phyloP scores from a whole-genome alignment of 179 eudicot species.

The Spergularia azorica region DNA sequence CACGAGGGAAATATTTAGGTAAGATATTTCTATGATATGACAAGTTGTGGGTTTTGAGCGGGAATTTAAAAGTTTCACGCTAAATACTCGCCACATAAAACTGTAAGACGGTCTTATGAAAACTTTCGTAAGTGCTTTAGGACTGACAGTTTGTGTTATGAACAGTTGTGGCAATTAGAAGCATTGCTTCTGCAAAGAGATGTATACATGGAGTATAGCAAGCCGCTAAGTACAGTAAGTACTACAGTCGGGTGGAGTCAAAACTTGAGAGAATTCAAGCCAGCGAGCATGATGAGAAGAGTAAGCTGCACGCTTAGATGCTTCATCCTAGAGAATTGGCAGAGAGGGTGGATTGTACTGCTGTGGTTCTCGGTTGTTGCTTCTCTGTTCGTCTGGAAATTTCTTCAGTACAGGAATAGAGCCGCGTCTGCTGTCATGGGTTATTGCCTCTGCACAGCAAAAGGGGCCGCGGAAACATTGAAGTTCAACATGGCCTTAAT shows the following conservation, averaged over 20 bases:
- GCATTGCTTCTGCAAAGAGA: constrained; percentile 76
- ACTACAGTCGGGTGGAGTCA: constrained; percentile 61
- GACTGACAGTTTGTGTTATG: background rate
- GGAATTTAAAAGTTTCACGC: too few species aligned
- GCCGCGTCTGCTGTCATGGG: constrained; percentile 74
- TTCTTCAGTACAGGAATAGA: constrained; percentile 53
- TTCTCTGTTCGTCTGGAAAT: constrained; percentile 66
- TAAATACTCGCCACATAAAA: too few species aligned
- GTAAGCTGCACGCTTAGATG: constrained; percentile 54
- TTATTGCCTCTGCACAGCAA: constrained; percentile 69
- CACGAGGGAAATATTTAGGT: too few species aligned
- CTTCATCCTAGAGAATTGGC: constrained; percentile 66
- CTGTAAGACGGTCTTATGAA: background rate
- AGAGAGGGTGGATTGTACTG: constrained; percentile 57
- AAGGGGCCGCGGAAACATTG: constrained; percentile 82
- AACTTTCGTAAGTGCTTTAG: background rate
- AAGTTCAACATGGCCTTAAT: constrained; percentile 83
- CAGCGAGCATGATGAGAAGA: constrained; percentile 40
- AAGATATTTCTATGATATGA: too few species aligned
- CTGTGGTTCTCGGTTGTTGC: constrained; percentile 61
- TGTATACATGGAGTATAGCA: constrained; percentile 81
- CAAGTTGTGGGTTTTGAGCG: too few species aligned
- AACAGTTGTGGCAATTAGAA: constrained; percentile 84
- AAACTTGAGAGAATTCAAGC: constrained; percentile 44
- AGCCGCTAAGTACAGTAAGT: constrained; percentile 72